Evolutionary conservation across 2,329 filamentous ascomycete species (phyloP), one percentile per base, ranked within the genome.

Genomic region (Colletotrichum phormii): DNA sequence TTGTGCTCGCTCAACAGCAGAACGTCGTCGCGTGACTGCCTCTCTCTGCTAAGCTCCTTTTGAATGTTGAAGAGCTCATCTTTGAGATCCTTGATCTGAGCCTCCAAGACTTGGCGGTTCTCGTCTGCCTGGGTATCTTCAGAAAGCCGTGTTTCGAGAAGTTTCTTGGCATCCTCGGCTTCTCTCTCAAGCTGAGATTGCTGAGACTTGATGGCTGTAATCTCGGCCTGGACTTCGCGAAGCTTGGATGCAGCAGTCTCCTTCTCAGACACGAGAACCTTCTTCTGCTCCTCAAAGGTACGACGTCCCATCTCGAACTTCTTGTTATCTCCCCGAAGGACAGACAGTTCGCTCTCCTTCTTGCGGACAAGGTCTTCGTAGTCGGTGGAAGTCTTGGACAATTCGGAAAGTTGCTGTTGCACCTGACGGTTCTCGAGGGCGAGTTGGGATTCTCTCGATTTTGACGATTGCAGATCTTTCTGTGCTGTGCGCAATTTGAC

Each of bases 21-120:
- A 31, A 98, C 95, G 79, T 99, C 97, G 76, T 98, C 96, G 70
- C 97, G 91, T 18, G 96, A 98, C 81, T 98, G 96, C 3, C 94
- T 91, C 80, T 98, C 97, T 46, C 95, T 90, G 79, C 95, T 98
- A 42, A 98, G 88, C 75, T 98, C 95, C 79, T 93, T 93, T 81
- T 98, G 95, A 0, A 94, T 90, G 75, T 94, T 90, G 82, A 94
- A 97, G 1, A 98, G 87, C 79, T 98, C 92, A 7, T 91, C 87
- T 81, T 98, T 98, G 72, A 98, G 89, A 75, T 95, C 94, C 72
- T 94, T 92, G 75, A 97, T 94, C 80, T 99, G 97, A 29, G 92
- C 88, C 80, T 98, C 95, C 7, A 98, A 88, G 64, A 98, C 88
- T 78, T 93, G 93, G 13, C 94, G 90, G 78, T 94, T 95, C 79